Evolutionary conservation across 2,329 filamentous ascomycete genomes (phyloP), one percentile per base, ranked within the genome.

Genomic region (Dothistroma septosporum): DNA sequence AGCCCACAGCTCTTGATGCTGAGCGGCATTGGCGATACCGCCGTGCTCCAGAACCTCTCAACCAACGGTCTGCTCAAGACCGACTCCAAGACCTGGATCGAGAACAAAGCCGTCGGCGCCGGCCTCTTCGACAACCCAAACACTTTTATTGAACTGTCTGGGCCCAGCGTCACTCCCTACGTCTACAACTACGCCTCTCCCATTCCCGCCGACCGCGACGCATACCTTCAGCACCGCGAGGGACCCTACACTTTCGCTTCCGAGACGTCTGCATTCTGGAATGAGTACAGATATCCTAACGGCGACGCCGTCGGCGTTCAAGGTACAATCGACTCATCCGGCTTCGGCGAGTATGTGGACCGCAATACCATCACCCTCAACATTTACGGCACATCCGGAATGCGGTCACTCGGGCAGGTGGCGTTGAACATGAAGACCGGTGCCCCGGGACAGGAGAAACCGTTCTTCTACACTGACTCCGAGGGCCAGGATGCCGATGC

Each of bases 1-100:
- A 82, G 82, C 1, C 85, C 85, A 10, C 86, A 88, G 71, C 74
- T 89, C 3, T 81, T 89, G 10, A 84, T 86, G 75, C 80, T 88
- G 1, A 83, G 79, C 55, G 87, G 87, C n/a, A 80, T 89, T 47
- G 86, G 86, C 0, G 83, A 84, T 0, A 68, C 74, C 14, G 69
- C 75, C 0, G 80, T 85, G 63, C 79, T 89, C n/a, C 54, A 66
- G 5, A 72, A 70, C n/a, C 71, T 80, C 21, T 70, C 75, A 4
- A 53, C 65, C 10, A 71, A 70, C 28, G 76, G 76, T 12, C 70
- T 76, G 11, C 69, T 80, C 5, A 70, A 71, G 1, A 59, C 63
- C 3, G 61, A 71, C 5, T 61, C 76, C 2, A 19, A 22, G 16
- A 70, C 73, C 8, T 83, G 81, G 81, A 76, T 84, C 60, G 77